A percentile compares a stretch with the other conserved stretches of the same genome.
Conservation (phyloP, 2,329 filamentous ascomycete species). For the Mycogone perniciosa region DNA sequence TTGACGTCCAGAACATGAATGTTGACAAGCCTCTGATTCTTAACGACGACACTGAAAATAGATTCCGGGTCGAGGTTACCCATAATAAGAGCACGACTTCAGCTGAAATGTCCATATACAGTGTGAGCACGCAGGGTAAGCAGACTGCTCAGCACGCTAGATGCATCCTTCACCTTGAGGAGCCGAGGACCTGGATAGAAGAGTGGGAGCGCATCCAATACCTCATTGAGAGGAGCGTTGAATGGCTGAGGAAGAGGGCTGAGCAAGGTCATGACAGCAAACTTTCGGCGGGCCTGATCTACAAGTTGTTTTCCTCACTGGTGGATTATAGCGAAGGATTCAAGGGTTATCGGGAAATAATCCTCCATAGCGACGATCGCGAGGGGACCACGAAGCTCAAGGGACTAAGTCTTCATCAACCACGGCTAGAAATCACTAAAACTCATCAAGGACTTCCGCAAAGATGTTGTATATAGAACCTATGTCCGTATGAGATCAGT, state of each 20-base stretch:
- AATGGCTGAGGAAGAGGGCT: conserved; percentile 6
- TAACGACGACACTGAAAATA: neutral
- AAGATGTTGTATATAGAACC: conserved; percentile 35
- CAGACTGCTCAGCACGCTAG: conserved; percentile 11
- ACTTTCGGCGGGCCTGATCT: conserved; percentile 10
- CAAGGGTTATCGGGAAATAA: conserved; percentile 10
- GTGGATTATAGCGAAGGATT: conserved; percentile 12
- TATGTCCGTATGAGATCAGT: conserved; percentile 53
- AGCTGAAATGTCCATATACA: conserved; percentile 5
- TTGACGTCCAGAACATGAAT: conserved; percentile 42
- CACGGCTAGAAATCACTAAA: conserved; percentile 41
- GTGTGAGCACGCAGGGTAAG: conserved; percentile 28
- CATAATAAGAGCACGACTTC: neutral
- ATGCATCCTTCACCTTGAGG: conserved; percentile 9
- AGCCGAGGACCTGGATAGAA: conserved; percentile 7
- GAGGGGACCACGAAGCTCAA: conserved; percentile 18
- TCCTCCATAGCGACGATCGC: conserved; percentile 7
- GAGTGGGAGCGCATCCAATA: conserved; percentile 7
- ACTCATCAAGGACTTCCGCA: neutral
- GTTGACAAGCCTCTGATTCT: conserved; percentile 20
- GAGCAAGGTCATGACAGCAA: conserved; percentile 5
- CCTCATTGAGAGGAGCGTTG: conserved; percentile 8
- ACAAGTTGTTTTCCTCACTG: conserved; percentile 12
- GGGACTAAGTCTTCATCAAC: conserved; percentile 50
- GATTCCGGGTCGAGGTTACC: neutral